Base-by-base conservation (phyloP, 73 alveolate genomes). In the Urostyla sp. region DNA sequence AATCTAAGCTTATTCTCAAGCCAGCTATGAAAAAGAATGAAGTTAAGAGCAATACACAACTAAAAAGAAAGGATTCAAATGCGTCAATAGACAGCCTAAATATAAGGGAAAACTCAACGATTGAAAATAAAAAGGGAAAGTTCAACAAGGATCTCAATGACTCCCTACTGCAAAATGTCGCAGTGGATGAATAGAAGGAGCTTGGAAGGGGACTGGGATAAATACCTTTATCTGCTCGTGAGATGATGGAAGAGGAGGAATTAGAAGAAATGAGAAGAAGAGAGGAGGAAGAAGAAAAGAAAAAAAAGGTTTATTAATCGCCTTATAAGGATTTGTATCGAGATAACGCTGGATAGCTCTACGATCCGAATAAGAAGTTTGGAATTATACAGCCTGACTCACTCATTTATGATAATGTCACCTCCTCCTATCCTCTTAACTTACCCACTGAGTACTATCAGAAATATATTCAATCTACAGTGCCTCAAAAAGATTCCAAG, bases 391-490 rank as follows among this genome's bases (percentile, higher is more conserved):
- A 75, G 45, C 69, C 55, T 37, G 74, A 88, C 61, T 60, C 75
- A 30, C 72, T 83, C 48, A 74, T 88, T 51, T 72, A 88, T 40
- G 89, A 87, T 44, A 60, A 83, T 32, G 92, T 80, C 57, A 76
- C 92, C 1, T 18, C 80, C 7, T 72, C 85, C 38, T 77, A 88
- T 56, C 95, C 95, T 3, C 48, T 74, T 36, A 87, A 83, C 69
- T 50, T 88, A 34, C 92, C 88, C 28, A 75, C 87, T 4, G 88
- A 75, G 44, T 72, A 82, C 57, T 87, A 83, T 67, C 72, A 27
- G 34, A 83, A 52, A 31, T 83, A 88, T 58, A 76, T 74, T 40
- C 23, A 81, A 26, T 50, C 73, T 26, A 84, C 92, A 32, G 48
- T 82, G 15, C 89, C 89, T 30, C 24, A 28, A 26, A 83, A 83